Evolutionary conservation across 2,329 filamentous ascomycete genomes (phyloP).

Genomic region (Cordyceps militaris): DNA sequence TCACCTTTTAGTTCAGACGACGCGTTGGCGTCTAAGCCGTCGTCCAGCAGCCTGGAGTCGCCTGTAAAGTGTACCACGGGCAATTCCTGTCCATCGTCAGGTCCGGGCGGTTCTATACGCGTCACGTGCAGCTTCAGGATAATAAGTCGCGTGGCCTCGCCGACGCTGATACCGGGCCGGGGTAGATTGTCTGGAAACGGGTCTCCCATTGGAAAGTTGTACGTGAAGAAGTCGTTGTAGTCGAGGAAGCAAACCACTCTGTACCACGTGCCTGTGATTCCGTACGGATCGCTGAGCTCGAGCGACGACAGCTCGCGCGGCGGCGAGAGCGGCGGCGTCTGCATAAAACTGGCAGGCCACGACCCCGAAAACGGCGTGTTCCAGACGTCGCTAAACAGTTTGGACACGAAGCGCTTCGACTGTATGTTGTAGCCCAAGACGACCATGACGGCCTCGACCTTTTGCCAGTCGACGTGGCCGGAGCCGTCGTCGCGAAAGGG

Average conservation of each 20-base stretch:
- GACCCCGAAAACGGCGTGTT: slow-evolving; percentile 48
- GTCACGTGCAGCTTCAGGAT: slow-evolving; percentile 59
- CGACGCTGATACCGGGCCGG: slow-evolving; percentile 48
- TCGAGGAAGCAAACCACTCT: slow-evolving; percentile 52
- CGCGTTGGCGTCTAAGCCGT: slow-evolving; percentile 60
- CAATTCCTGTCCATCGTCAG: slow-evolving; percentile 47
- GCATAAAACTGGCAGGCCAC: slow-evolving; percentile 43
- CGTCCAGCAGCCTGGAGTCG: slow-evolving; percentile 53
- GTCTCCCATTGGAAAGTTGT: slow-evolving; percentile 55
- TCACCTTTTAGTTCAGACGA: slow-evolving; percentile 59
- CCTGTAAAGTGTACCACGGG: slow-evolving; percentile 66
- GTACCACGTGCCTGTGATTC: slow-evolving; percentile 63
- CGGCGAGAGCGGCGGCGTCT: slow-evolving; percentile 19
- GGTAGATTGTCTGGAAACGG: slow-evolving; percentile 35
- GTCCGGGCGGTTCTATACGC: slow-evolving; percentile 50
- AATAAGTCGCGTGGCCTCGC: slow-evolving; percentile 65
- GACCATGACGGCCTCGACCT: slow-evolving; percentile 67
- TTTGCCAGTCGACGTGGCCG: slow-evolving; percentile 68
- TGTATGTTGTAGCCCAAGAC: slow-evolving; percentile 58
- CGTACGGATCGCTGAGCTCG: slow-evolving; percentile 60
- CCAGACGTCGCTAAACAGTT: slow-evolving; percentile 47
- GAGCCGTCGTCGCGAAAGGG: slow-evolving; percentile 61
- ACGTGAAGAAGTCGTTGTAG: slow-evolving; percentile 64
- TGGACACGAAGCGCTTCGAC: slow-evolving; percentile 37
- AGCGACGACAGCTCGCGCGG: slow-evolving; percentile 33